phyloP scores from a whole-genome alignment of 1,284 basidiomycete genomes.

The Microbotryum saponariae region DNA sequence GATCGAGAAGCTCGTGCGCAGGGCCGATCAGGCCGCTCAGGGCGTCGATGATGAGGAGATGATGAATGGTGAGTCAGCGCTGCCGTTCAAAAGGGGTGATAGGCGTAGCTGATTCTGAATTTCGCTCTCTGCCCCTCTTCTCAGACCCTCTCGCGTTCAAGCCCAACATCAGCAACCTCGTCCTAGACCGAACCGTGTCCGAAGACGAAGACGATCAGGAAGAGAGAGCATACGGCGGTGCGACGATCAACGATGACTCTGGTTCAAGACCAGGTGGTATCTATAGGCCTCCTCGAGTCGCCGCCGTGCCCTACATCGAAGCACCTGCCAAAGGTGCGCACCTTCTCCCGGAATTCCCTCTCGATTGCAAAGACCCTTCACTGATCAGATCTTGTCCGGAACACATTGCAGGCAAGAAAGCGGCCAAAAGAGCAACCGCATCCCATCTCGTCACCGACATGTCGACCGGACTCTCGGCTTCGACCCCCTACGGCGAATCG shows the following conservation, averaged over 20 bases:
- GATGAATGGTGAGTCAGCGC: conserved; percentile 53
- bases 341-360: neutral
- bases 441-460: conserved; percentile 34
- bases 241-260: conserved; percentile 35
- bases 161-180: conserved; percentile 58
- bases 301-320: conserved; percentile 83
- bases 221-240: conserved; percentile 18
- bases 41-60: conserved; percentile 49
- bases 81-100: no score
- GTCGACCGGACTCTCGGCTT: conserved; percentile 50
- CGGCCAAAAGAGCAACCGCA: conserved; percentile 14
- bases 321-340: conserved; percentile 44
- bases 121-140: conserved; percentile 1
- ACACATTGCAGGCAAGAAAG: conserved; percentile 40
- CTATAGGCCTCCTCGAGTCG: conserved; percentile 86
- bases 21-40: conserved; percentile 55
- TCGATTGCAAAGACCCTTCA: neutral
- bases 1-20: conserved; percentile 75
- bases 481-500: conserved; percentile 60
- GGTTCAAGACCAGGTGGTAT: conserved; percentile 49
- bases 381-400: neutral
- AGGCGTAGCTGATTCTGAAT: neutral
- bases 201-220: conserved; percentile 42
- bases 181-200: conserved; percentile 28
- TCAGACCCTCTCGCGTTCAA: conserved; percentile 82